These are phyloP conservation scores for Ophiognomonia clavigignenti-juglandacearum DNA, from an alignment of 2,329 filamentous ascomycete species.

Conservation along the genomic window DNA sequence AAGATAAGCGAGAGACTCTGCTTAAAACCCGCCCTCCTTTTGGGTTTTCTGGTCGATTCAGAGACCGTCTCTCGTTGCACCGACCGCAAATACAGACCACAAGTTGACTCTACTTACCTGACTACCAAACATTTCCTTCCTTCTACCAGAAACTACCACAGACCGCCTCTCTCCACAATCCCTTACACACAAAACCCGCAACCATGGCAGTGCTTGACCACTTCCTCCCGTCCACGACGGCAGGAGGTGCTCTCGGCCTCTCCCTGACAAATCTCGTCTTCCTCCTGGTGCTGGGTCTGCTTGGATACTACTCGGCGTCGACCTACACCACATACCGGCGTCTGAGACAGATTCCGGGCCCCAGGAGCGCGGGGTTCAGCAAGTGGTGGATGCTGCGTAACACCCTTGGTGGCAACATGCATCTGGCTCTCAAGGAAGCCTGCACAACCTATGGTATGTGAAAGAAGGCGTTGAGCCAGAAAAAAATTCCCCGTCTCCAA, in stretches of 20 bases:
- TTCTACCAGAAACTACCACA: not conserved
- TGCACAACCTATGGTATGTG: conserved; percentile 23
- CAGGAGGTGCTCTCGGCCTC: not conserved
- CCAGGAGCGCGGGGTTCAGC: conserved; percentile 20
- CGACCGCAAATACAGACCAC: not conserved
- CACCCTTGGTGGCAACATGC: conserved; percentile 23
- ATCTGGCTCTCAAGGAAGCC: conserved; percentile 21
- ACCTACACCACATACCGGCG: conserved; percentile 21
- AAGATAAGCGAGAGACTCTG: conserved; percentile 16
- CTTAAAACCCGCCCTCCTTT: not conserved
- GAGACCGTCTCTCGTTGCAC: not conserved
- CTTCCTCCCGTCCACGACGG: conserved; percentile 2
- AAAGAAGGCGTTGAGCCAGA: not conserved
- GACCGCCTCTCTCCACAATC: not conserved
- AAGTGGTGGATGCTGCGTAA: conserved; percentile 26
- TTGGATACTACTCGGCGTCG: conserved; percentile 16
- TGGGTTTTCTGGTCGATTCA: not conserved
- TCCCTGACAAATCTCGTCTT: conserved; percentile 4
- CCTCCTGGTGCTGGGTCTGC: conserved; percentile 13
- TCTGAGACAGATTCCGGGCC: conserved; percentile 24
- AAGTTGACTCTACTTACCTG: not conserved
- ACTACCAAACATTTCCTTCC: not conserved
- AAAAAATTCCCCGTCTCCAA: conserved; percentile 1
- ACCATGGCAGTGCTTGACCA: conserved; percentile 12
- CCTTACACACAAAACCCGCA: not conserved